A percentile compares a stretch with the other conserved stretches of the same genome.
Conservation (phyloP, 768 basidiomycete genomes). For the Amanita rubescens region DNA sequence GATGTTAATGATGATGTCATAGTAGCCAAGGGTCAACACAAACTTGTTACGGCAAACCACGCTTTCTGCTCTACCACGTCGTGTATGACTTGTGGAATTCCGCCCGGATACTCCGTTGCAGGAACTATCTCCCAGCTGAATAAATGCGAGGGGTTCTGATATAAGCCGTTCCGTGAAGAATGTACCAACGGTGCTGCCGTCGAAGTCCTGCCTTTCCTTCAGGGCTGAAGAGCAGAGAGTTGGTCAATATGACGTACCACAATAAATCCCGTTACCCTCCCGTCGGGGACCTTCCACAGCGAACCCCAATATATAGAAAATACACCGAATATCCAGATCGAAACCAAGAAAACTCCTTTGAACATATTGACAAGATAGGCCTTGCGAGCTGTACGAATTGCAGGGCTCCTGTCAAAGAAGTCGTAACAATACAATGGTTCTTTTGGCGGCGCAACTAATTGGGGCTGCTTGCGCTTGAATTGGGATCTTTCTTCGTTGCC, state of each 20-base stretch:
- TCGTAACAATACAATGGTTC: too few species aligned
- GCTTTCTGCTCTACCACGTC: conserved; percentile 41
- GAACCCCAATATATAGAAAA: conserved; percentile 49
- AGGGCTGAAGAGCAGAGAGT: too few species aligned
- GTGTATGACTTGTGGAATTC: conserved; percentile 31
- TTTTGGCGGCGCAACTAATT: too few species aligned
- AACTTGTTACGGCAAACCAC: conserved; percentile 48
- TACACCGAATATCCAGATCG: conserved; percentile 33
- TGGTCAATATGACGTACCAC: conserved; percentile 30
- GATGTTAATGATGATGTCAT: too few species aligned
- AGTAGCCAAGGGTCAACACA: too few species aligned
- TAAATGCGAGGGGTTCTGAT: conserved; percentile 16
- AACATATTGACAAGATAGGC: conserved; percentile 30
- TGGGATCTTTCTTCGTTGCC: too few species aligned
- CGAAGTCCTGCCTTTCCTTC: conserved; percentile 42
- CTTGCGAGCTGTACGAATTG: conserved; percentile 17
- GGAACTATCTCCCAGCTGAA: conserved; percentile 36
- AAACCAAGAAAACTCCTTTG: conserved; percentile 21
- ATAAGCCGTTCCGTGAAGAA: conserved; percentile 32
- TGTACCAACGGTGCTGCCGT: conserved; percentile 45
- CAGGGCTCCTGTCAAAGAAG: too few species aligned
- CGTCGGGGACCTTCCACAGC: conserved; percentile 30
- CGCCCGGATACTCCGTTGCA: conserved; percentile 37
- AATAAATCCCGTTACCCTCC: conserved; percentile 43
- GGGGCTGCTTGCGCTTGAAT: too few species aligned